Evolutionary conservation across 345 rosid species (phyloP), one percentile per base, ranked within the genome.

Genomic region (Euphorbia peplus): DNA sequence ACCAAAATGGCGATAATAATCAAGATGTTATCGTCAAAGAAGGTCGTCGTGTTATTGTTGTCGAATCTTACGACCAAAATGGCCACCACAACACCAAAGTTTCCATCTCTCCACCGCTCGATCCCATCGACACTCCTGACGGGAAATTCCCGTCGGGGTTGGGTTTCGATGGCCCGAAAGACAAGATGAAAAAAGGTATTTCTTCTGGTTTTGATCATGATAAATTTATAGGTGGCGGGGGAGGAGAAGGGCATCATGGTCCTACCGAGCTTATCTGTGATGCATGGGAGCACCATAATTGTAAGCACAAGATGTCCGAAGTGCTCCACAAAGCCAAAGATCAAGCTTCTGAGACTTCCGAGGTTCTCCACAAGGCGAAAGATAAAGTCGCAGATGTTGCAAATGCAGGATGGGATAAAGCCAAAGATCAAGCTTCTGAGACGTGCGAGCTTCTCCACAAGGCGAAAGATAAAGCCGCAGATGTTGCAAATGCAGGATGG

Each of bases 51-150:
- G 82, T 84, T 3, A 80, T 91, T 5, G 86, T 87, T 3, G 93
- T 91, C 12, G 90, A 88, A 79, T 72, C 76, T 10, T 87, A 74
- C 57, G 96, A 90, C 11, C 69, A 86, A 44, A 71, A 77, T 35
- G 91, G 87, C 16, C 80, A 87, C 56, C 83, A 68, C 47, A 90
- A 83, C 60, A 88, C 92, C 47, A 88, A 88, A 74, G 79, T 87
- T 26, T 84, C 80, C 1, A 77, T 88, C 75, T 83, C 95, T 1
- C 83, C 86, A 0, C 76, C 81, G 8, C 63, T 52, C 4, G 66
- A 63, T 21, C 35, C 66, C 8, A 6, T 62, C 2, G 11, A 15
- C 65, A 0, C 41, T 8, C 2, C 6, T 4, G 26, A 72, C 3
- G 68, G 60, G 28, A 0, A 19, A 19, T 18, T 19, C 9, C 24